Evolutionary conservation across 495 filamentous ascomycete species (phyloP).

Genomic region (Neurospora tetraspora): DNA sequence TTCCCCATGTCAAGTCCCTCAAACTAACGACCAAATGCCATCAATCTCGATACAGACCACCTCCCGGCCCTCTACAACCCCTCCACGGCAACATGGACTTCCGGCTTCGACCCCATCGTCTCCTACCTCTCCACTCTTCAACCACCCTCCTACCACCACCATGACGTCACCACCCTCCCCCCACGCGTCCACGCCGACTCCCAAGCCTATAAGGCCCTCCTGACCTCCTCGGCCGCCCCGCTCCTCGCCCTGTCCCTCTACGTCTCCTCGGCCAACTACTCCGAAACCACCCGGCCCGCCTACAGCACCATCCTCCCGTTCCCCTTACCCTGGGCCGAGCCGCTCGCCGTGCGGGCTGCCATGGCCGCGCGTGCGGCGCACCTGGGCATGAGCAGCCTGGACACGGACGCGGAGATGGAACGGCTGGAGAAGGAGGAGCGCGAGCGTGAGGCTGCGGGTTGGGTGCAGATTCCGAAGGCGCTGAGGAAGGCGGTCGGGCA

Average conservation of each 20-base stretch:
- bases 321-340: conserved; percentile 73
- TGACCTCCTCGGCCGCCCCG: conserved; percentile 51
- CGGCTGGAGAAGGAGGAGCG: conserved; percentile 18
- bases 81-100: conserved; percentile 42
- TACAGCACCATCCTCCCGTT: conserved; percentile 69
- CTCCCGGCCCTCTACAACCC: conserved; percentile 65
- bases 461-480: conserved; percentile 20
- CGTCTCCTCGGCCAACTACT: conserved; percentile 79
- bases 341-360: conserved; percentile 52
- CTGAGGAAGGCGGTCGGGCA: conserved; percentile 13
- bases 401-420: conserved; percentile 33
- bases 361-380: conserved; percentile 63
- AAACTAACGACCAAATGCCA: conserved; percentile 4
- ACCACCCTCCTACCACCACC: conserved; percentile 50
- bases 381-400: conserved; percentile 49
- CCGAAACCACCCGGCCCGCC: conserved; percentile 57
- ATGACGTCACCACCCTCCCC: conserved; percentile 44
- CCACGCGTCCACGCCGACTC: conserved; percentile 58
- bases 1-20: background rate
- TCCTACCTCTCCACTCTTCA: conserved; percentile 45
- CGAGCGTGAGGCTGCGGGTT: conserved; percentile 19
- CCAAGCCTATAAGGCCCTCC: conserved; percentile 58
- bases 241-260: conserved; percentile 78
- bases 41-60: conserved; percentile 41
- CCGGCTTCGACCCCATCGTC: conserved; percentile 66